These are phyloP conservation scores for Draba incana DNA, from an alignment of 345 rosid genomes.

Conservation along the genomic window DNA sequence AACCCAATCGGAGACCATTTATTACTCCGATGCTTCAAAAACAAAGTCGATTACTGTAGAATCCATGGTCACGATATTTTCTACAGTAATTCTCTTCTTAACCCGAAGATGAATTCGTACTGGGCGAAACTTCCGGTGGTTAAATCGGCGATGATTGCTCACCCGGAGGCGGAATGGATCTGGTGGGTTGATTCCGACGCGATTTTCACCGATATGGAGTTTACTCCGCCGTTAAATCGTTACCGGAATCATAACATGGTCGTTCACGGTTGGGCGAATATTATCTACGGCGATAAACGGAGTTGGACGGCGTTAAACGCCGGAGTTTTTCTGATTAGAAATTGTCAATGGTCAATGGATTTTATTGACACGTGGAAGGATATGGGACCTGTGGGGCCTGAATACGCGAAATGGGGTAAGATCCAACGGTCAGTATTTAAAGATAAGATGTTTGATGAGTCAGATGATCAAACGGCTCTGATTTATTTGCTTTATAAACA, in stretches of 20 bases:
- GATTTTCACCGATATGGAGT: slow-evolving; percentile 90
- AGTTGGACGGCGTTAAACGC: slow-evolving; percentile 95
- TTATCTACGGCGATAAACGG: slow-evolving; percentile 53
- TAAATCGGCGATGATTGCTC: slow-evolving; percentile 87
- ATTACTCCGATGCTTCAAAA: slow-evolving; percentile 74
- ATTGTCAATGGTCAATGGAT: slow-evolving; percentile 99
- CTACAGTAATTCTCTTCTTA: slow-evolving; percentile 74
- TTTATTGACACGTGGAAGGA: slow-evolving; percentile 74
- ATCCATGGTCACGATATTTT: slow-evolving; percentile 84
- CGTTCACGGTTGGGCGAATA: slow-evolving; percentile 78
- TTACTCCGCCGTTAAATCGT: slow-evolving; percentile 63
- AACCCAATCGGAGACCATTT: slow-evolving; percentile 86
- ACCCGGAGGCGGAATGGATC: slow-evolving; percentile 99
- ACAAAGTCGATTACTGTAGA: slow-evolving; percentile 88
- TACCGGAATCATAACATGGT: slow-evolving; percentile 73
- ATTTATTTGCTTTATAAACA: slow-evolving; percentile 60
- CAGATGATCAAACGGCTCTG: slow-evolving; percentile 92
- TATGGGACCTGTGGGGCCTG: slow-evolving; percentile 71
- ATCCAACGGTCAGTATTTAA: slow-evolving; percentile 68
- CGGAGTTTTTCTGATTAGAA: slow-evolving; percentile 80
- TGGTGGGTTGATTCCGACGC: slow-evolving; percentile 99
- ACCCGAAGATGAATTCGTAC: slow-evolving; percentile 69
- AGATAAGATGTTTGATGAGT: slow-evolving; percentile 74
- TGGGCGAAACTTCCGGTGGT: slow-evolving; percentile 89
- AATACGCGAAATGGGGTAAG: slow-evolving; percentile 67